Evolutionary conservation across 345 rosid species (phyloP), one percentile per base, ranked within the genome.

Genomic region (Boechera retrofracta): DNA sequence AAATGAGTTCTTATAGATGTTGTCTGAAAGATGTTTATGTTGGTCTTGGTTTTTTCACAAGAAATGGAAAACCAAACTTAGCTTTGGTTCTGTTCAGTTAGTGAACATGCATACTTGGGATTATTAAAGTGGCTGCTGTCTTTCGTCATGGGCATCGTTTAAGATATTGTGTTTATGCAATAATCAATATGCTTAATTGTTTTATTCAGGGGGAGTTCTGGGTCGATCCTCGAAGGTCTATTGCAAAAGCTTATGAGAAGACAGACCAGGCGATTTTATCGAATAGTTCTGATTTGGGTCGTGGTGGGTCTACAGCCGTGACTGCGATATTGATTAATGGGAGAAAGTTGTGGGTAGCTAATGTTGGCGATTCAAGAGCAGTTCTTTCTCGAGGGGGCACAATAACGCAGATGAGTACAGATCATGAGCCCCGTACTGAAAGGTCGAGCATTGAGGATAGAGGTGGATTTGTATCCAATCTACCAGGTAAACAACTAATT

Each of bases 381-480:
- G 87, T 91, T 73, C 84, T 91, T 76, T 87, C 87, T 31, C 85
- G 67, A 64, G 84, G 86, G 12, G 92, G 87, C 10, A 49, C 38
- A 26, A 83, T 87, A 67, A 39, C 4, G 29, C 92, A 86, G 79
- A 80, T 91, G 92, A 84, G 82, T 56, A 83, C 59, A 3, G 97
- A 91, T 73, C 97, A 91, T 78, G 97, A 91, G 63, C 97, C 97
- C 7, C 86, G 82, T 77, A 44, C 83, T 36, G 97, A 91, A 64
- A 81, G 97, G 73, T 84, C 87, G 55, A 91, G 84, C 81, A 91
- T 91, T 78, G 97, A 91, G 74, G 80, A 84, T 77, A 86, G 67
- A 73, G 97, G 97, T 55, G 97, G 97, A 69, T 91, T 91, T 84
- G 96, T 91, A 71, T 91, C 96, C 31, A 91, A 91, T 80, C 85